Conservation (phyloP, 2,329 filamentous ascomycete species). For the Pseudogymnoascus sp. region DNA sequence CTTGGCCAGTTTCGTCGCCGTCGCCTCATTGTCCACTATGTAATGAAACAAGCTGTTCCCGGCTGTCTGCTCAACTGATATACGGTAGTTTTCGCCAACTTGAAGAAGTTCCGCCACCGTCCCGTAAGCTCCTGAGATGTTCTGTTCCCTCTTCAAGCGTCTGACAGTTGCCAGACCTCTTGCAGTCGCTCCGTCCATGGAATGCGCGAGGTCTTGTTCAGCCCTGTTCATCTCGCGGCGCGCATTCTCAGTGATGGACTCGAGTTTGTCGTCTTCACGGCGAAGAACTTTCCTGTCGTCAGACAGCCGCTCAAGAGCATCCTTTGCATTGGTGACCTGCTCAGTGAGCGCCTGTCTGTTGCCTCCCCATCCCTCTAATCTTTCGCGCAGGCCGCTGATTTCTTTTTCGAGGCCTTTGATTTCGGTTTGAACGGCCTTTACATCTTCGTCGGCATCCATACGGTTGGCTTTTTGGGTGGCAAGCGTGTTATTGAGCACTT, state of each 20-base stretch:
- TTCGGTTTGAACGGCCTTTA: conserved; percentile 60
- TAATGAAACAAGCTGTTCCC: conserved; percentile 93
- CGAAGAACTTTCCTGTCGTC: conserved; percentile 84
- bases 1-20: conserved; percentile 74
- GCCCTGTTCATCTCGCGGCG: conserved; percentile 70
- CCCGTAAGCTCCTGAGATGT: conserved; percentile 82
- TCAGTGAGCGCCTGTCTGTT: conserved; percentile 66
- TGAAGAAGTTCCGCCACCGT: conserved; percentile 89
- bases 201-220: conserved; percentile 69
- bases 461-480: conserved; percentile 77
- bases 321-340: conserved; percentile 68
- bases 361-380: conserved; percentile 71
- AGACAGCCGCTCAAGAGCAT: conserved; percentile 68
- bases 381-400: conserved; percentile 60
- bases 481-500: conserved; percentile 69
- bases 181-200: conserved; percentile 85
- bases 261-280: conserved; percentile 81
- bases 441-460: conserved; percentile 78
- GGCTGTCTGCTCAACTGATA: conserved; percentile 87
- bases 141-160: conserved; percentile 69
- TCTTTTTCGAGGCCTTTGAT: conserved; percentile 69
- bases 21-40: conserved; percentile 85
- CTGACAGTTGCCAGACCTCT: conserved; percentile 82
- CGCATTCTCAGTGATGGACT: conserved; percentile 68
- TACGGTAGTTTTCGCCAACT: conserved; percentile 75